A percentile compares a stretch with the other conserved stretches of the same genome.
Evolutionary conservation across 805 yeast species (phyloP).

Genomic region (Diddensiella transvaalensis): DNA sequence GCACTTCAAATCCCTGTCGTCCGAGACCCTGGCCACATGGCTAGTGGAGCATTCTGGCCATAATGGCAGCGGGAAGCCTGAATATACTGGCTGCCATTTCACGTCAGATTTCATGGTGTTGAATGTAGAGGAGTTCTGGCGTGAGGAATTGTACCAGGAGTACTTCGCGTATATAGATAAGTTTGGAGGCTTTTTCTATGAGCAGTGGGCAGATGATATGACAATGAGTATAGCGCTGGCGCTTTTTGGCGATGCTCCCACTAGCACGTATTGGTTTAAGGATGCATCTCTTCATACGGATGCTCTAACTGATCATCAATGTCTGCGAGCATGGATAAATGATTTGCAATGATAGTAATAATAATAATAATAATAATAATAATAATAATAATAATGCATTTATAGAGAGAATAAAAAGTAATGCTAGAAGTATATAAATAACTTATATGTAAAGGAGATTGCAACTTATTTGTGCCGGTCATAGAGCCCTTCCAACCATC

Average conservation of each 20-base stretch:
- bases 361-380: too few relatives aligned
- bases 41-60: slow-evolving; percentile 54
- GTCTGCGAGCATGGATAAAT: neutral
- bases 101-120: slow-evolving; percentile 95
- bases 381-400: neutral
- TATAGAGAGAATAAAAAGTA: too few relatives aligned
- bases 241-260: slow-evolving; percentile 53
- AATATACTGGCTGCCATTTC: slow-evolving; percentile 77
- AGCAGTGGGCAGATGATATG: slow-evolving; percentile 98
- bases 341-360: neutral
- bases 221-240: slow-evolving; percentile 84
- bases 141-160: slow-evolving; percentile 55
- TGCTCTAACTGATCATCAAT: too few relatives aligned
- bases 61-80: slow-evolving; percentile 46
- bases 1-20: slow-evolving; percentile 57
- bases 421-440: slow-evolving; percentile 1
- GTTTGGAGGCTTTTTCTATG: slow-evolving; percentile 79
- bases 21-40: slow-evolving; percentile 58
- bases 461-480: neutral
- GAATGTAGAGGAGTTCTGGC: slow-evolving; percentile 61
- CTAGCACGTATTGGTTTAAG: slow-evolving; percentile 81
- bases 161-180: slow-evolving; percentile 68
- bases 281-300: too few relatives aligned
- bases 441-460: neutral
- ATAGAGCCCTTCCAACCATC: slow-evolving; percentile 41